Evolutionary conservation across 495 filamentous ascomycete species (phyloP).

Genomic region (Hypoxylon intermedium): DNA sequence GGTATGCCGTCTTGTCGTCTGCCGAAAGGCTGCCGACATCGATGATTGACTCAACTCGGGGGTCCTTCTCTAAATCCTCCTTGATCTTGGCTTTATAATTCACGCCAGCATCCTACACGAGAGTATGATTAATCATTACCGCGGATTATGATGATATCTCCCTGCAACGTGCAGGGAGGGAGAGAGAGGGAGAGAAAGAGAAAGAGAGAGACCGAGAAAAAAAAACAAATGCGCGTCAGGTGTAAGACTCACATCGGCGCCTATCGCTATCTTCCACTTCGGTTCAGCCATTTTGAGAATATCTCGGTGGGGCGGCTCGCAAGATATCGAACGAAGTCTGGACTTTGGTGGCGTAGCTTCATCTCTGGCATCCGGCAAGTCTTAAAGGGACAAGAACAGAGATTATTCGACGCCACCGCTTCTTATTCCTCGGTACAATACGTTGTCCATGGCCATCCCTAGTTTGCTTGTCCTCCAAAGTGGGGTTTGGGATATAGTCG

Average conservation of each 20-base stretch:
- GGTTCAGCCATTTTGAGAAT: constrained; percentile 45
- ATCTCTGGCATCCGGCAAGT: constrained; percentile 1
- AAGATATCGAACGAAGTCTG: background rate
- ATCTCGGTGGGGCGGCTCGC: background rate
- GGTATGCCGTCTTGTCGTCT: constrained; percentile 82
- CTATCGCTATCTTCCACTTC: constrained; percentile 57
- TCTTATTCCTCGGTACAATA: constrained; percentile 23
- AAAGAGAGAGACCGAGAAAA: background rate
- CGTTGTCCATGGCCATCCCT: background rate
- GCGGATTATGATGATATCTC: background rate
- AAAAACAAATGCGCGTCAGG: constrained; percentile 2
- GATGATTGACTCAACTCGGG: constrained; percentile 69
- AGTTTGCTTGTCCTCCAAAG: constrained; percentile 9
- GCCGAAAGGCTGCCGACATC: constrained; percentile 66
- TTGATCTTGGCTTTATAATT: constrained; percentile 83
- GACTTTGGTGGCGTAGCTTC: background rate
- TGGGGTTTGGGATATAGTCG: constrained; percentile 17
- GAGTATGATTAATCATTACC: constrained; percentile 28
- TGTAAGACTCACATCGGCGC: constrained; percentile 52
- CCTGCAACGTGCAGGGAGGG: no score
- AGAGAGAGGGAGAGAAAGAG: constrained; percentile 4
- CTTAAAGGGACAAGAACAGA: constrained; percentile 6
- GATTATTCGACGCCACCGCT: constrained; percentile 15
- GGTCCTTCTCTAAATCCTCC: constrained; percentile 69
- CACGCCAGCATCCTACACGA: constrained; percentile 71